These are phyloP conservation scores for Xylaria arbuscula DNA, from an alignment of 2,329 filamentous ascomycete genomes.

Conservation along the genomic window DNA sequence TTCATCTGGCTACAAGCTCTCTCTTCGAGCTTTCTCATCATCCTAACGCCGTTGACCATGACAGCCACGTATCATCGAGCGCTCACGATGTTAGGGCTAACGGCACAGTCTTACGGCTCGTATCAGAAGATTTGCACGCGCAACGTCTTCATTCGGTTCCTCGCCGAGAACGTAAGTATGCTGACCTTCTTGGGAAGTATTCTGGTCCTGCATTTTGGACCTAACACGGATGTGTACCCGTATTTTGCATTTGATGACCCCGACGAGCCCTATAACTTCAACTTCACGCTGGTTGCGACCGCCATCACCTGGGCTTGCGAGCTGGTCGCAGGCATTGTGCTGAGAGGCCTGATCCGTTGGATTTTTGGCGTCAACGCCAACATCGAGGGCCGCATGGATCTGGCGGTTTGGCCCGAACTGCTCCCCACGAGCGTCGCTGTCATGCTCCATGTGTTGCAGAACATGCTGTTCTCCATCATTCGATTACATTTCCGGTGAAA, in stretches of 20 bases:
- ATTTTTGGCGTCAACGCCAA: slow-evolving; percentile 72
- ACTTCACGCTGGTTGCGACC: slow-evolving; percentile 71
- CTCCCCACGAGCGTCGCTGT: slow-evolving; percentile 73
- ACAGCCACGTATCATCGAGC: slow-evolving; percentile 67
- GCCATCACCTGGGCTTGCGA: slow-evolving; percentile 75
- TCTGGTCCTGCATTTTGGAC: slow-evolving; percentile 72
- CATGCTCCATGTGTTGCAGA: slow-evolving; percentile 75
- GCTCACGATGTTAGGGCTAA: slow-evolving; percentile 65
- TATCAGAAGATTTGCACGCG: slow-evolving; percentile 75
- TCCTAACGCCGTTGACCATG: slow-evolving; percentile 73
- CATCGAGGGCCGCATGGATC: slow-evolving; percentile 71
- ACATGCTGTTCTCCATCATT: slow-evolving; percentile 78
- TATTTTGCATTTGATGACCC: slow-evolving; percentile 72
- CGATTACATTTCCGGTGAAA: slow-evolving; percentile 66
- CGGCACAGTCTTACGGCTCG: slow-evolving; percentile 68
- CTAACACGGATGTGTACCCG: slow-evolving; percentile 75
- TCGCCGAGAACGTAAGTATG: slow-evolving; percentile 76
- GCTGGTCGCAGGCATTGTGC: slow-evolving; percentile 69
- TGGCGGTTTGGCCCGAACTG: slow-evolving; percentile 74
- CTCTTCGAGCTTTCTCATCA: slow-evolving; percentile 71
- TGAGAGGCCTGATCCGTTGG: slow-evolving; percentile 67
- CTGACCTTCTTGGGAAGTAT: slow-evolving; percentile 74
- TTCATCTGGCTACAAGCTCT: slow-evolving; percentile 74
- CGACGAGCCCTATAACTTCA: slow-evolving; percentile 67
- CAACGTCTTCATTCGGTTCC: slow-evolving; percentile 74